Evolutionary conservation across 2,329 filamentous ascomycete species (phyloP), one percentile per base, ranked within the genome.

Genomic region (Talaromyces sp.): DNA sequence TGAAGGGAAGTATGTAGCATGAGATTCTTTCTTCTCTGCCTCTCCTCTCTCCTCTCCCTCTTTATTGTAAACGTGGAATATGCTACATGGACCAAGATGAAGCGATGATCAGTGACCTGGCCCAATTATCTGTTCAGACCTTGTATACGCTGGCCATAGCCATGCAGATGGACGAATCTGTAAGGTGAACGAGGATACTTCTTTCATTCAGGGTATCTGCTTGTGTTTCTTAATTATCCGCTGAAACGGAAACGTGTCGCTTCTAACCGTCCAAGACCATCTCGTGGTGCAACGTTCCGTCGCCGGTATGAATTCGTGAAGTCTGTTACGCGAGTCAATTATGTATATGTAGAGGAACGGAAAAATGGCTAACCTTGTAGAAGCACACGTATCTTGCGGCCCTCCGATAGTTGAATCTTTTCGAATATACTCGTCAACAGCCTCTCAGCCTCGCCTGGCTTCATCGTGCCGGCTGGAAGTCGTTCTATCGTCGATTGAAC

Each of bases 241-340:
- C 80, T 81, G 74, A 97, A 98, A 71, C 91, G 90, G 81, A 98
- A 98, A 69, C 91, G 87, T 24, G 90, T 88, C 27, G 93, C 92
- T 79, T 97, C 93, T 65, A 98, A 81, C 74, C 92, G 86, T 3
- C 94, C 94, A 49, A 98, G 82, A 0, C 94, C 94, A 75, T 98
- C 94, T 67, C 94, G 84, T 7, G 95, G 95, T n/a, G 95, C 94
- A 56, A 99, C 91, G 73, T 99, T 97, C 68, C 96, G 86, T 74
- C 96, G 86, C 60, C 96, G 88, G 78, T 99, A 99, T 35, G 89
- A 91, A 75, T 94, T 96, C 27, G 95, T 98, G 75, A 99, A 99
- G 78, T 99, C 96, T 81, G 35, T 13, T 45, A 3, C 16, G 14
- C 27, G 47, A 35, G 56, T 59, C 56, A 59, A 9, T 43, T 24